Evolutionary conservation across 495 filamentous ascomycete genomes (phyloP), one percentile per base, ranked within the genome.

Genomic region (Opeltia flavorubescens): DNA sequence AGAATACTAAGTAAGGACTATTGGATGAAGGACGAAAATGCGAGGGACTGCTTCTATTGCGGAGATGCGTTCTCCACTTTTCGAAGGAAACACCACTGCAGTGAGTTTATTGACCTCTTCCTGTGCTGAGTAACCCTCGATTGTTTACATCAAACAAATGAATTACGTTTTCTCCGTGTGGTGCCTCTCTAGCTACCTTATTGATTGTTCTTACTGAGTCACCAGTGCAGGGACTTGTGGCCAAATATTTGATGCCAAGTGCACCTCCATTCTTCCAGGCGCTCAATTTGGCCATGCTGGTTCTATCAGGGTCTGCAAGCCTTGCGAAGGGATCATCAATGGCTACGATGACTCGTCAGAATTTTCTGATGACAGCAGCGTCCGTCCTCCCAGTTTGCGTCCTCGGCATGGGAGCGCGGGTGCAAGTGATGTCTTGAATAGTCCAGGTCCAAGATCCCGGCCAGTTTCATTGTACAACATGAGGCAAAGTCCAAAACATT

Each of bases 11-110:
- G 82, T 54, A 89, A 84, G 59, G 86, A 95, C 45, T 96, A 93
- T 58, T 99, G 93, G 93, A 99, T 99, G 93, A 83, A 84, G 38
- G 93, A 99, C 64, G 93, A 96, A 57, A 94, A 93, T 58, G 89
- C 88, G 38, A 96, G 89, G 63, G 89, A 95, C 53, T 99, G 93
- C 59, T 99, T 96, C 57, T 72, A 84, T 38, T 99, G 93, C 56
- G 82, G 80, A 35, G 81, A 86, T 51, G 72, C 84, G 17, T 96
- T 99, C 55, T 83, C 86, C 2, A 93, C 93, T 18, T 96, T 94
- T 58, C 76, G 93, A 46, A 77, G 93, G 47, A 96, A 96, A 58
- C 93, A 99, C 63, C 93, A 99, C 58, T 99, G 93, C 59, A 78
- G 93, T 56, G 84, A 78, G 42, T 62, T n/a, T n/a, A n/a, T n/a